Base-by-base conservation (phyloP, 352 stramenopile genomes). In the Phytophthora parvispora region DNA sequence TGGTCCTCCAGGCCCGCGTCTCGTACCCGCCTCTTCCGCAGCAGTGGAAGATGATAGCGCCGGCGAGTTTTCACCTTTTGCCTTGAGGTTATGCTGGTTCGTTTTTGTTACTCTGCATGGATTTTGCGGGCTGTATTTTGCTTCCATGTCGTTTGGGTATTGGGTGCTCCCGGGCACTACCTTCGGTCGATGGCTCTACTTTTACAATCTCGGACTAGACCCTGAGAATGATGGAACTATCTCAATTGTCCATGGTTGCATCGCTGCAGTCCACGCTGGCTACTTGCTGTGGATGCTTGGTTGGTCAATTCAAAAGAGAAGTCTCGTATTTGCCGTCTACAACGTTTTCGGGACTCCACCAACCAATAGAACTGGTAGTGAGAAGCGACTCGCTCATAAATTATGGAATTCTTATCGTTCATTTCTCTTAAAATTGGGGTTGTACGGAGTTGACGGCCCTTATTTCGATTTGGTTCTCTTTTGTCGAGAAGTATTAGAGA, bases 401-500 rank as follows among this genome's bases (percentile, higher is more conserved):
- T 1, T 53, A 24, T 54, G 40, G 12, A 53, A 43, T 43, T 45
- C 6, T 5, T 63, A 63, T 29, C 40, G 31, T 1, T 32, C 61
- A 0, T 16, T 56, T 24, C 18, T 56, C 20, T 7, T 20, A 24
- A 49, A 62, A n/a, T 50, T 38, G 7, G 49, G 49, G 6, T 40
- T 63, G 6, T 45, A 54, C 32, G 55, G 55, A 20, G 55, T 73
- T 18, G 59, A 74, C 22, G 53, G 65, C 4, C 60, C 29, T 0
- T 63, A 67, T 22, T 74, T 74, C 16, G 70, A 78, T 16, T 25
- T 69, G 12, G 48, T 76, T 16, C 38, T 79, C 1, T 29, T 81
- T 3, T 65, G 42, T 38, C 60, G 70, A 66, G 74, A 81, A 27
- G 59, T 77, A 9, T 1, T 79, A 2, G 74, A 81, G 18, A 81